Evolutionary conservation across 1,139 yeast species (phyloP).

Genomic region (Scheffersomyces insectosa): DNA sequence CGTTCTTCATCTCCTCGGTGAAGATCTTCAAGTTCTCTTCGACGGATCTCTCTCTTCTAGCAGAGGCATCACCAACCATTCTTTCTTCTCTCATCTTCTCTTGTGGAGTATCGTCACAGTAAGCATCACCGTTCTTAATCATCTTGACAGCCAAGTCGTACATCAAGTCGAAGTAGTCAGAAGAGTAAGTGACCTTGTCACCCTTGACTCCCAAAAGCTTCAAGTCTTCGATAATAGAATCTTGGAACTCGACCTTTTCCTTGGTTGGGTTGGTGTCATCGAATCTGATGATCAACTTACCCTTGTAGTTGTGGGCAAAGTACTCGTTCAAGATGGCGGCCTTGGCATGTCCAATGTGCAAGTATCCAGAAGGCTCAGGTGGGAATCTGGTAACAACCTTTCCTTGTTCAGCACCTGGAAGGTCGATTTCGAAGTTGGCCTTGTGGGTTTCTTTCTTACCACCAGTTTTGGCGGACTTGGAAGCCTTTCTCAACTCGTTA

Average conservation of each 20-base stretch:
- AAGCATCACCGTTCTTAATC: constrained; percentile 94
- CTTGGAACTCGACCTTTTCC: constrained; percentile 91
- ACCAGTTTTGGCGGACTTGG: constrained; percentile 55
- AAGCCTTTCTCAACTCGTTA: constrained; percentile 71
- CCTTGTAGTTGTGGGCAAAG: constrained; percentile 91
- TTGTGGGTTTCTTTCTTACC: constrained; percentile 78
- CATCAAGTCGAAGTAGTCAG: constrained; percentile 90
- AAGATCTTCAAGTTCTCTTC: constrained; percentile 88
- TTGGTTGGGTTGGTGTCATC: constrained; percentile 97
- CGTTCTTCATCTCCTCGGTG: constrained; percentile 87
- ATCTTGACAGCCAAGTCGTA: constrained; percentile 78
- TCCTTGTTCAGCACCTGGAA: constrained; percentile 88
- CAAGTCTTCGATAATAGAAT: constrained; percentile 88
- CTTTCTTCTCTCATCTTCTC: constrained; percentile 98
- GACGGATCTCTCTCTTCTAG: constrained; percentile 84
- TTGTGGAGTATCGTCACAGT: constrained; percentile 92
- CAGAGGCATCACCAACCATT: constrained; percentile 91
- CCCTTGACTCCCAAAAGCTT: constrained; percentile 88
- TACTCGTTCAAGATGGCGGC: constrained; percentile 95
- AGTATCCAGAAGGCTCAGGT: constrained; percentile 87
- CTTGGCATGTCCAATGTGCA: constrained; percentile 93
- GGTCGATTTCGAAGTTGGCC: constrained; percentile 91
- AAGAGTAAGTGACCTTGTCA: constrained; percentile 81
- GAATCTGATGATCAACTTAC: constrained; percentile 90
- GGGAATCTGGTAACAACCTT: constrained; percentile 98